A percentile compares a stretch with the other conserved stretches of the same genome.
phyloP scores from a whole-genome alignment of 2,329 filamentous ascomycete genomes.

The Fusarium sp. region DNA sequence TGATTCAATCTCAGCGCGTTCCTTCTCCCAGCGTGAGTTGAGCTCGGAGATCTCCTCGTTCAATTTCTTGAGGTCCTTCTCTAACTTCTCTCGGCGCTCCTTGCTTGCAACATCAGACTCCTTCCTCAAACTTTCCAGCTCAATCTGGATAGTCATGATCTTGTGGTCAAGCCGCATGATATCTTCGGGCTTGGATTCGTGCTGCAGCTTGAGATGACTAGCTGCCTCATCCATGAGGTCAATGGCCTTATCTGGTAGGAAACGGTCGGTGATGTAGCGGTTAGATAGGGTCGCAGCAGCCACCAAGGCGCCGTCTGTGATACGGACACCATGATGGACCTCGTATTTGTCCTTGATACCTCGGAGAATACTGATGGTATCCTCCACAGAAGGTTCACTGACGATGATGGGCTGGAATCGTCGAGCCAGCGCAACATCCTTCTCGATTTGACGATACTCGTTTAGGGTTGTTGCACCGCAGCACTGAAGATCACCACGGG shows the following conservation, averaged over 20 bases:
- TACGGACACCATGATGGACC: constrained; percentile 94
- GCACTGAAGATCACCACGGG: constrained; percentile 91
- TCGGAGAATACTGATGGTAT: constrained; percentile 93
- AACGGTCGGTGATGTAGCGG: constrained; percentile 95
- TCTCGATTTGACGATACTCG: constrained; percentile 94
- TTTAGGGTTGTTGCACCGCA: constrained; percentile 93
- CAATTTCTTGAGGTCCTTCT: constrained; percentile 78
- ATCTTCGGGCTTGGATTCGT: constrained; percentile 95
- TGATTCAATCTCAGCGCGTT: constrained; percentile 83
- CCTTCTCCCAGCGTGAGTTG: constrained; percentile 89
- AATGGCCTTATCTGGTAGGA: constrained; percentile 96
- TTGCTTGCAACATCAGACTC: constrained; percentile 91
- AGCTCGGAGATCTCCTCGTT: constrained; percentile 81
- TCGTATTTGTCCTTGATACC: constrained; percentile 99
- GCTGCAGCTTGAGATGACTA: constrained; percentile 87
- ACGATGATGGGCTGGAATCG: constrained; percentile 95
- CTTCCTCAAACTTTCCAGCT: constrained; percentile 92
- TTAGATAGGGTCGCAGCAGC: constrained; percentile 93
- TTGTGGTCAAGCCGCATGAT: constrained; percentile 93
- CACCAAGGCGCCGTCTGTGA: constrained; percentile 91
- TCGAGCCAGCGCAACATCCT: constrained; percentile 91
- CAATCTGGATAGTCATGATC: constrained; percentile 97
- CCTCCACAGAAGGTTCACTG: constrained; percentile 89
- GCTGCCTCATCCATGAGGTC: constrained; percentile 97
- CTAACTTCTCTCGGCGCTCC: constrained; percentile 87